These are phyloP conservation scores for Vicia sativa DNA, from an alignment of 306 rosid species.

Conservation along the genomic window DNA sequence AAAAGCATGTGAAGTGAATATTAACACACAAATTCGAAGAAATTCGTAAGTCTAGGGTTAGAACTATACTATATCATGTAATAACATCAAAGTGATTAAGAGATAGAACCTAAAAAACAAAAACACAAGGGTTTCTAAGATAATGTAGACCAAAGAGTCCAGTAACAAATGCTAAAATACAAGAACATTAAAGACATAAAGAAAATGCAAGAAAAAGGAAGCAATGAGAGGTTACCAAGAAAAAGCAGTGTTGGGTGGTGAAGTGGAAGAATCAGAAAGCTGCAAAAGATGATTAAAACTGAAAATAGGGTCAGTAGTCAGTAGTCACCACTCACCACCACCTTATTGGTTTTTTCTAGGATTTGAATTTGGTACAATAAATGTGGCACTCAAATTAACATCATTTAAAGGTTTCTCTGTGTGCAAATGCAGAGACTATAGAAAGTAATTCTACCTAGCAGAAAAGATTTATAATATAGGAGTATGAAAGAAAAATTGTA, in stretches of 20 bases:
- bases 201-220: slow-evolving; percentile 27
- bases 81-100: slow-evolving; percentile 48
- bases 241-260: slow-evolving; percentile 26
- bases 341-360: not conserved
- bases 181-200: slow-evolving; percentile 21
- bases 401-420: not conserved
- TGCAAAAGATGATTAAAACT: slow-evolving; percentile 28
- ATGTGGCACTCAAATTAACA: not conserved
- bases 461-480: too few relatives aligned
- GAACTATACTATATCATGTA: slow-evolving; percentile 35
- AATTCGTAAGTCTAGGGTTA: not conserved
- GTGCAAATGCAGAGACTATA: too few relatives aligned
- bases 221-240: slow-evolving; percentile 20
- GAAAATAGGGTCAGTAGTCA: slow-evolving; percentile 32
- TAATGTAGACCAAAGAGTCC: slow-evolving; percentile 35
- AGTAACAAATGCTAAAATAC: slow-evolving; percentile 5
- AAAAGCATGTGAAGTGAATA: not conserved
- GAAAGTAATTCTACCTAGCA: too few relatives aligned
- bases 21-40: slow-evolving; percentile 16
- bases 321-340: not conserved
- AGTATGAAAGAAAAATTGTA: too few relatives aligned
- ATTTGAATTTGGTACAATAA: not conserved
- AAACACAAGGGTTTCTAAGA: slow-evolving; percentile 6
- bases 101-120: slow-evolving; percentile 6
- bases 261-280: slow-evolving; percentile 36